Evolutionary conservation across 2,329 filamentous ascomycete genomes (phyloP), one percentile per base, ranked within the genome.

Genomic region (Sclerotiophoma versabilis): DNA sequence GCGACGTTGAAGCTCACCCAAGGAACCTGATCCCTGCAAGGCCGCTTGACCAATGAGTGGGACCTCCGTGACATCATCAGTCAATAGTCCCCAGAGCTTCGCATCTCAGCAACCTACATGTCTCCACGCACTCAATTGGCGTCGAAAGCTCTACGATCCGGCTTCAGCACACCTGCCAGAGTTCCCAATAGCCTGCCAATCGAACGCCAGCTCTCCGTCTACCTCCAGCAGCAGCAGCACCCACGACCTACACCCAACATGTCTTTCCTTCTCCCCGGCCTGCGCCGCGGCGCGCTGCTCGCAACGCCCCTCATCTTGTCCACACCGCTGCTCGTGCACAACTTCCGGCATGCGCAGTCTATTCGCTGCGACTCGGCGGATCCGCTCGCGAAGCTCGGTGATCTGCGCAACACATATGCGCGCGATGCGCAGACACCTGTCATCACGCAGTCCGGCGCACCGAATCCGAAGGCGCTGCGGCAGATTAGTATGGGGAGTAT

Each of bases 401-500:
- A 69, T 34, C 49, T 73, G n/a, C 59, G 55, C 3, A 59, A 47
- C 42, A 63, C 72, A 25, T 79, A 79, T 34, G 59, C 75, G 27
- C 59, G 58, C 8, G 74, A 79, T 54, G 76, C 77, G 1, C 66
- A 66, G 50, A 73, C 70, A 12, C 77, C 78, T 0, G 59, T 78
- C 2, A 68, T 69, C 54, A 71, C 71, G 34, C 63, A 72, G 22
- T 72, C 70, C 11, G 77, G 78, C 2, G 65, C 70, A 1, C 58
- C 76, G 20, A 81, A 81, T 54, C 71, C 75, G 1, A 60, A 65
- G 11, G 75, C 76, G 2, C 65, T 80, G 22, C 69, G 75, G 44
- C 79, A 82, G 61, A 64, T 82, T 38, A 79, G 76, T 45, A 63
- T 75, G 48, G 80, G 80, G 4, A 80, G 78, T 54, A 78, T 81